Percentiles rank a stretch among this genome's conserved stretches.
phyloP scores from a whole-genome alignment of 371 early-diverging fungal species.

The Mucor circinelloides region DNA sequence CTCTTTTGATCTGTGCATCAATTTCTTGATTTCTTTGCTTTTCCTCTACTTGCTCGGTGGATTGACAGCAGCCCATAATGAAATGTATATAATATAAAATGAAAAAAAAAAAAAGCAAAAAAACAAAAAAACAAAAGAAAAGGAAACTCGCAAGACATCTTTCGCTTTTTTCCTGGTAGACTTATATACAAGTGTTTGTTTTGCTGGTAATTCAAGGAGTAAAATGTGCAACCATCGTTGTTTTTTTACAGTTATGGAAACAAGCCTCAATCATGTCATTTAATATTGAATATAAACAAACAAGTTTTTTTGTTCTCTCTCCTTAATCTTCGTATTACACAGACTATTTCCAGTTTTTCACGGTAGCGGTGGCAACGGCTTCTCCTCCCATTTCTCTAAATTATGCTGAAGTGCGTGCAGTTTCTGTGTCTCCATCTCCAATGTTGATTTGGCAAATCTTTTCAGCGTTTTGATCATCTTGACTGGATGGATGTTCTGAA shows the following conservation, averaged over 20 bases:
- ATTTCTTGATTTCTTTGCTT: conserved; percentile 87
- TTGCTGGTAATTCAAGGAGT: neutral
- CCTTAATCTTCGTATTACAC: neutral
- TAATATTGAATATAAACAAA: conserved; percentile 12
- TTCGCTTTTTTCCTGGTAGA: neutral
- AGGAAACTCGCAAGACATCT: neutral
- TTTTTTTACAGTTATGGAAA: conserved; percentile 2
- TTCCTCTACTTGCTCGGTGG: conserved; percentile 83
- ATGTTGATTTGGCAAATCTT: conserved; percentile 8
- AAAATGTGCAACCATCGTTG: neutral
- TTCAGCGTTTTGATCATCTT: conserved; percentile 23
- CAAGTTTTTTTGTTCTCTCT: conserved; percentile 9
- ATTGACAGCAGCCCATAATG: conserved; percentile 89
- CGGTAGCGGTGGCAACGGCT: neutral
- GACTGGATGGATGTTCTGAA: conserved; percentile 38
- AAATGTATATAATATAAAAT: too few species aligned
- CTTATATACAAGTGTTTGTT: neutral
- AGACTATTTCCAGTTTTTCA: conserved; percentile 1
- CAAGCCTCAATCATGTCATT: conserved; percentile 17
- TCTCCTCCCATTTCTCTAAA: conserved; percentile 12
- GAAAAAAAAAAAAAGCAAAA: neutral
- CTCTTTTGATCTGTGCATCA: conserved; percentile 83
- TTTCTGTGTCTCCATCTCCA: conserved; percentile 25
- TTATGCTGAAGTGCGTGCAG: conserved; percentile 13
- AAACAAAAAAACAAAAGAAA: conserved; percentile 5